Evolutionary conservation across 2,329 filamentous ascomycete species (phyloP), one percentile per base, ranked within the genome.

Genomic region (Niveomyces coronatus): DNA sequence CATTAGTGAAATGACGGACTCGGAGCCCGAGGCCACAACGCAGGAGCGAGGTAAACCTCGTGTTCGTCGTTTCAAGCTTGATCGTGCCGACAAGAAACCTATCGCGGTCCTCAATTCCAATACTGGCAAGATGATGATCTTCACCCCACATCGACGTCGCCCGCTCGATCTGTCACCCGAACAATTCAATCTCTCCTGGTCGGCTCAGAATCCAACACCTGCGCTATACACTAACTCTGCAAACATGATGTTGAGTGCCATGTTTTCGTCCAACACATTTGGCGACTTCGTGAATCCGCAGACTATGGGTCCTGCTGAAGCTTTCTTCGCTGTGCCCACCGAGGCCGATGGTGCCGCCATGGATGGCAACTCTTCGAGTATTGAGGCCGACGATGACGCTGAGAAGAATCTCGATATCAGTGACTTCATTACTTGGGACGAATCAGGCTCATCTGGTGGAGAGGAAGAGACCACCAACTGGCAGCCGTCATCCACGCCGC

Each of bases 211-310:
- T 26, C 57, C 66, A 38, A 53, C 63, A 4, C 66, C 66, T 0
- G 76, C 79, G 13, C 75, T 83, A 51, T 61, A 82, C 44, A 76
- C 69, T 53, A 79, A 82, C 42, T 74, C 77, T 14, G 77, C 79
- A 40, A 82, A 85, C 42, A 70, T 88, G 46, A 87, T 88, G 82
- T 77, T 88, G 62, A 80, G 79, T 34, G 80, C 79, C 48, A 78
- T 86, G 61, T 70, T 78, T 39, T 71, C 70, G 2, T 65, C 64
- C 39, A 68, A 69, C 44, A 66, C 69, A 0, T 71, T 73, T 47
- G 70, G 68, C 29, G 70, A 74, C 49, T 70, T 70, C 41, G 63
- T 76, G 57, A 71, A 71, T 46, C 75, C 74, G 5, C 77, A 83
- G 51, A 69, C 76, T n/a, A 68, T 85, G 51, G 82, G 82, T 1